phyloP scores from a whole-genome alignment of 1,284 basidiomycete genomes.

The Volvariella volvacea region DNA sequence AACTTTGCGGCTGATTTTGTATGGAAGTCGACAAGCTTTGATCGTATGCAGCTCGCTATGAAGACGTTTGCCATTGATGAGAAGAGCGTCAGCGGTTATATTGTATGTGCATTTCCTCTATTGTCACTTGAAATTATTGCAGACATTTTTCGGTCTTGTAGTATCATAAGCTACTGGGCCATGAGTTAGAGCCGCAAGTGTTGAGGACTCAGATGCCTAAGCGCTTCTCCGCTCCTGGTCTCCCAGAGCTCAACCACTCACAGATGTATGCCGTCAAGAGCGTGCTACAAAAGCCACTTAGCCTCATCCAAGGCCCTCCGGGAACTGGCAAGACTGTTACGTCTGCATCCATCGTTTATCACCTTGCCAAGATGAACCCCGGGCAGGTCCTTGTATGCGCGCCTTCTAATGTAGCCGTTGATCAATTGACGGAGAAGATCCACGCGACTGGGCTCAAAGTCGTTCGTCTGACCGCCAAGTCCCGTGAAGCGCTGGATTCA shows the following conservation, averaged over 20 bases:
- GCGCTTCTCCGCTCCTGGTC: constrained; percentile 92
- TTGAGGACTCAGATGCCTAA: constrained; percentile 93
- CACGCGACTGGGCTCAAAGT: constrained; percentile 96
- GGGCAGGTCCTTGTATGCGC: constrained; percentile 99
- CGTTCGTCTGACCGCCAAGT: constrained; percentile 96
- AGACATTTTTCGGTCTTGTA: constrained; percentile 27
- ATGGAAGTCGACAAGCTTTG: constrained; percentile 99
- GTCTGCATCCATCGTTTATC: constrained; percentile 98
- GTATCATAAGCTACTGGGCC: constrained; percentile 98
- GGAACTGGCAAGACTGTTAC: constrained; percentile 99
- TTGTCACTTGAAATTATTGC: constrained; percentile 4
- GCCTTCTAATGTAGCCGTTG: constrained; percentile 98
- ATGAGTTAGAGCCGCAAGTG: constrained; percentile 89
- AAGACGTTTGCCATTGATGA: constrained; percentile 99
- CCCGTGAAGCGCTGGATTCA: constrained; percentile 94
- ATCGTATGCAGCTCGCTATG: constrained; percentile 99
- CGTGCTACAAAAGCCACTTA: constrained; percentile 97
- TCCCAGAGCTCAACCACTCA: constrained; percentile 98
- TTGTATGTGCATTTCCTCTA: constrained; percentile 48
- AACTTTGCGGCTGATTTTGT: constrained; percentile 97
- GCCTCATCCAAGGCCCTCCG: constrained; percentile 96
- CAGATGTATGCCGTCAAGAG: constrained; percentile 99
- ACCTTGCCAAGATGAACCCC: constrained; percentile 98
- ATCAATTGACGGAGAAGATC: constrained; percentile 98
- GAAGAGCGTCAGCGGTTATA: constrained; percentile 98